phyloP scores from a whole-genome alignment of 352 stramenopile genomes.

The Globisporangium irregulare region DNA sequence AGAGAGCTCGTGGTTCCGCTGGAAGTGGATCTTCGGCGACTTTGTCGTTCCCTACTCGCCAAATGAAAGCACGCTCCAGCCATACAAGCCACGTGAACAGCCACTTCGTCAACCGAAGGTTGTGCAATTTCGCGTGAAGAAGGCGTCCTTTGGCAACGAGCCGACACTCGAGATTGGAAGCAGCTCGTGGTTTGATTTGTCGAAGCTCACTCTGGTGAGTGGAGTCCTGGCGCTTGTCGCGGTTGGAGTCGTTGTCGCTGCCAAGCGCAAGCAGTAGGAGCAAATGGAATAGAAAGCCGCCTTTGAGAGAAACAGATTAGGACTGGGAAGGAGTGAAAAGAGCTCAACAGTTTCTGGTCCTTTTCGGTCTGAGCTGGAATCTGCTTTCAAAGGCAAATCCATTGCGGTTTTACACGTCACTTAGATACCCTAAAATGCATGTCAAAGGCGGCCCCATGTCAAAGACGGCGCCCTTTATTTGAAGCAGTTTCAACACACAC shows the following conservation, averaged over 20 bases:
- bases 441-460: no score
- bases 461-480: no score
- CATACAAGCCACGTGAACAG: neutral
- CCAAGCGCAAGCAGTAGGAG: neutral
- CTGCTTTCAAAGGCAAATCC: no score
- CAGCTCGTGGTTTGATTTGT: neutral
- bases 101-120: conserved; percentile 2
- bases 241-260: neutral
- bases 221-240: neutral
- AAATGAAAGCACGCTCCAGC: neutral
- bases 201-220: neutral
- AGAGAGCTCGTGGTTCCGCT: neutral
- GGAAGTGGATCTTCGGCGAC: neutral
- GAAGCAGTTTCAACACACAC: no score
- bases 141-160: conserved; percentile 4
- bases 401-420: no score
- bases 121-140: neutral
- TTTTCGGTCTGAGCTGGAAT: no score
- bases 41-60: neutral
- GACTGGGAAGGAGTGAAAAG: neutral
- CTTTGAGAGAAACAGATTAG: neutral
- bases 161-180: neutral
- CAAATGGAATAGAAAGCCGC: neutral
- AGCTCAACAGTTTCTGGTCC: neutral
- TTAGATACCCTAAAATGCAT: no score